These are phyloP conservation scores for Polytrichum formosum DNA, from an alignment of 225 moss, liverwort and hornwort species.

Conservation along the genomic window DNA sequence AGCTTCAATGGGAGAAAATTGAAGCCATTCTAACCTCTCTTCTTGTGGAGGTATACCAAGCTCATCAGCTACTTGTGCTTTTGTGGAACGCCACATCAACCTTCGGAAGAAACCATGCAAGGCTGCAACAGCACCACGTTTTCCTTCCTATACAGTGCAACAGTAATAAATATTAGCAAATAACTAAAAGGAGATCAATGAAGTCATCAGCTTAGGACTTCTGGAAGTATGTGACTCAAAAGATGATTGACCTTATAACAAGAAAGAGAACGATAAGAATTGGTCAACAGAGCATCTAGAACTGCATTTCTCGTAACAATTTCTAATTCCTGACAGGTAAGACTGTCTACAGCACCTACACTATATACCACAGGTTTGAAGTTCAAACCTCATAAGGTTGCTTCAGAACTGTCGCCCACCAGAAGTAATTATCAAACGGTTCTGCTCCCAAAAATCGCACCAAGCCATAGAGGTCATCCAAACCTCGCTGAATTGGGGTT, in stretches of 20 bases:
- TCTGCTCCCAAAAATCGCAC: constrained; percentile 77
- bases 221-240: background rate
- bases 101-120: constrained; percentile 79
- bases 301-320: background rate
- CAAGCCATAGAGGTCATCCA: constrained; percentile 91
- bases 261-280: background rate
- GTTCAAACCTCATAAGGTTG: constrained; percentile 80
- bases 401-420: constrained; percentile 75
- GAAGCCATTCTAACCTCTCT: constrained; percentile 72
- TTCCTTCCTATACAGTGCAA: constrained; percentile 63
- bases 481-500: constrained; percentile 93
- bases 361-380: background rate
- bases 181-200: no score
- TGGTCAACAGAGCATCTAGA: background rate
- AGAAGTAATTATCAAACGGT: constrained; percentile 71
- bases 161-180: constrained; percentile 1
- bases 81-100: constrained; percentile 97
- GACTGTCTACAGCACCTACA: background rate
- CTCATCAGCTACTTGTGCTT: constrained; percentile 79
- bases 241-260: background rate
- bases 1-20: constrained; percentile 85
- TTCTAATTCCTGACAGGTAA: background rate
- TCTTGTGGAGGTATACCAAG: constrained; percentile 82
- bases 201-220: no score
- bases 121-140: constrained; percentile 56